Base-by-base conservation (phyloP, 441 rosid species). In the Gossypium davidsonii region DNA sequence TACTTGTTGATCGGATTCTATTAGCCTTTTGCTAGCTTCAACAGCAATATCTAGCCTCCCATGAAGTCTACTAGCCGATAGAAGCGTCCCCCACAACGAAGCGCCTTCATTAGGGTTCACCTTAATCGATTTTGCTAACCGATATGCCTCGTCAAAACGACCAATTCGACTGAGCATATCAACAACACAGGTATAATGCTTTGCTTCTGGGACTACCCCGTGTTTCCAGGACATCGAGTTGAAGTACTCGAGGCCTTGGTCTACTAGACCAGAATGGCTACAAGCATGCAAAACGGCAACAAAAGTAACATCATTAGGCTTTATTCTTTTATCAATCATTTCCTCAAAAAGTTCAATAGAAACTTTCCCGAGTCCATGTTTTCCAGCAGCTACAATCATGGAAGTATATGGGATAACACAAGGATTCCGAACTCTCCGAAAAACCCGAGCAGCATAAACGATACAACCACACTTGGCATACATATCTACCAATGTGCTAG, bases 401-500 rank as follows among this genome's bases (percentile, higher is more conserved):
- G 94, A 90, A 64, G 96, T 88, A 78, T 87, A 93, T 6, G 85
- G 57, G 63, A 93, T 82, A 18, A 93, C 90, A 48, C 85, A 88
- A 67, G 87, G 94, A 65, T 71, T 72, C 0, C 59, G 26, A 68
- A 90, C 81, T 53, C 85, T 82, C 79, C 67, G 55, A 67, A 93
- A 93, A 39, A 87, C 85, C 71, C 80, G 84, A 26, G 83, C 80
- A 0, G 92, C 86, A 74, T 89, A 89, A 71, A 57, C 58, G 60
- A 89, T 73, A 48, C 82, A 75, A 18, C 94, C 95, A 11, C 95
- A 87, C 76, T 93, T 93, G 4, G 90, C 85, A 70, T 93, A 93
- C 97, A 91, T 91, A 81, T 93, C 98, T 4, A 93, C 83, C 67
- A 93, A 85, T 12, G 97, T 80, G 15, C 83, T 81, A 5, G 89